These are phyloP conservation scores for Hagleromyces aurorensis DNA, from an alignment of 805 yeast species.

Conservation along the genomic window DNA sequence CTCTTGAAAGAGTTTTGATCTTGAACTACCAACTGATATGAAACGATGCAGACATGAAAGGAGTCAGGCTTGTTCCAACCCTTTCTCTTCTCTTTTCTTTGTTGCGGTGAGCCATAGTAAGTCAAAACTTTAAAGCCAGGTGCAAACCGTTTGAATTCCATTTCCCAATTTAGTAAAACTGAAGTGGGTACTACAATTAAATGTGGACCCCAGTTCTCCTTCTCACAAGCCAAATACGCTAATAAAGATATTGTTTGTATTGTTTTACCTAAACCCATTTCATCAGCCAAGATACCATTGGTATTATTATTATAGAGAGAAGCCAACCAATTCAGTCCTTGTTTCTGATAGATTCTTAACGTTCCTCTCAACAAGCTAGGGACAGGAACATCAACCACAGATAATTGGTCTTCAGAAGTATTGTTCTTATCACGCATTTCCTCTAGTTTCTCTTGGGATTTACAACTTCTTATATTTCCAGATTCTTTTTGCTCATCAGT, in stretches of 20 bases:
- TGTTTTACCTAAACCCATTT: slow-evolving; percentile 97
- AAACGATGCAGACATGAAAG: slow-evolving; percentile 94
- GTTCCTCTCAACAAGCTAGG: slow-evolving; percentile 77
- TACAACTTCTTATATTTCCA: slow-evolving; percentile 28
- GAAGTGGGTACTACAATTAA: slow-evolving; percentile 95
- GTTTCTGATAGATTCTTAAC: slow-evolving; percentile 85
- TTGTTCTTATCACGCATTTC: slow-evolving; percentile 16
- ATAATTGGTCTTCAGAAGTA: slow-evolving; percentile 19
- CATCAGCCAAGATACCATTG: slow-evolving; percentile 96
- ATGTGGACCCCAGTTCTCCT: slow-evolving; percentile 97
- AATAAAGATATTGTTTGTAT: slow-evolving; percentile 88
- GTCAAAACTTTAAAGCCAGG: slow-evolving; percentile 96
- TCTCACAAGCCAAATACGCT: slow-evolving; percentile 85
- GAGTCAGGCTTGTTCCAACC: slow-evolving; percentile 98
- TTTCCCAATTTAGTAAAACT: slow-evolving; percentile 97
- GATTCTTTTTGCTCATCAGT: slow-evolving; percentile 14
- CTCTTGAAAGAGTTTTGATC: slow-evolving; percentile 92
- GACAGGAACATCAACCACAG: slow-evolving; percentile 64
- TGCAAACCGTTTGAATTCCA: slow-evolving; percentile 97
- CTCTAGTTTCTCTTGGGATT: slow-evolving; percentile 5
- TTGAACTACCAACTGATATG: slow-evolving; percentile 95
- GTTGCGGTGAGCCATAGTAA: slow-evolving; percentile 95
- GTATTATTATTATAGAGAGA: slow-evolving; percentile 86
- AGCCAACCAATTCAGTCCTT: slow-evolving; percentile 95
- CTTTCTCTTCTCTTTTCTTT: slow-evolving; percentile 86